Evolutionary conservation across 2,329 filamentous ascomycete genomes (phyloP).

Genomic region (Clathrospora elynae): DNA sequence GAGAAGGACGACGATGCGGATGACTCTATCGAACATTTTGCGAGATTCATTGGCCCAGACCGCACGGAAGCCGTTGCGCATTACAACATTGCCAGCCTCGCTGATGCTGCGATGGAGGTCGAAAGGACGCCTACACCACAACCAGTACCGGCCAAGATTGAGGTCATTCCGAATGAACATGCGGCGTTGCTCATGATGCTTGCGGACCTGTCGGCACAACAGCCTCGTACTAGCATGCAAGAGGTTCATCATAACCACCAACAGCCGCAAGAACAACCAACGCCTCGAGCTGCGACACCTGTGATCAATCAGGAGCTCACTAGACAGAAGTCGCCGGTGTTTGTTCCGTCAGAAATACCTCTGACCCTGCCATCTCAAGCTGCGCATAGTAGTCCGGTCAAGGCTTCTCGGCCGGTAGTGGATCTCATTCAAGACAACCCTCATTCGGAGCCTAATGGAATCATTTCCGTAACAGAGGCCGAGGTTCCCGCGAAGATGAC

Average conservation of each 20-base stretch:
- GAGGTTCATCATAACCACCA: slow-evolving; percentile 7
- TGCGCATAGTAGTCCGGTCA: slow-evolving; percentile 26
- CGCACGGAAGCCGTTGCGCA: slow-evolving; percentile 50
- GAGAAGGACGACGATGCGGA: slow-evolving; percentile 41
- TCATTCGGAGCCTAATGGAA: slow-evolving; percentile 17
- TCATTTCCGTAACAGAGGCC: slow-evolving; percentile 8
- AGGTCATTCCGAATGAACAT: slow-evolving; percentile 49
- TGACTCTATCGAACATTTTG: slow-evolving; percentile 47
- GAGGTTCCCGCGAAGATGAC: slow-evolving; percentile 29
- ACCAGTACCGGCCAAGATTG: slow-evolving; percentile 16
- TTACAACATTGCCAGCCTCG: slow-evolving; percentile 44
- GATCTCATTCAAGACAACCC: slow-evolving; percentile 8
- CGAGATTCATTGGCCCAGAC: slow-evolving; percentile 49
- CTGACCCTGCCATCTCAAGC: slow-evolving; percentile 23
- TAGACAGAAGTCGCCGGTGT: slow-evolving; percentile 26
- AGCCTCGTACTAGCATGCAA: slow-evolving; percentile 16
- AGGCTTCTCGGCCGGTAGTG: slow-evolving; percentile 12
- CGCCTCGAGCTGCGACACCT: slow-evolving; percentile 17
- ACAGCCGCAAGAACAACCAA: slow-evolving; percentile 11
- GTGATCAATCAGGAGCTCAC: slow-evolving; percentile 18
- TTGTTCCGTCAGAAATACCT: slow-evolving; percentile 18
- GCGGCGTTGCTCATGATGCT: slow-evolving; percentile 49
- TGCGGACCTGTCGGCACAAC: slow-evolving; percentile 41
- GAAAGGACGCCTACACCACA: slow-evolving; percentile 38
- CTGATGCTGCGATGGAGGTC: slow-evolving; percentile 43